Evolutionary conservation across 2,329 filamentous ascomycete genomes (phyloP), one percentile per base, ranked within the genome.

Genomic region (Aplosporella prunicola): DNA sequence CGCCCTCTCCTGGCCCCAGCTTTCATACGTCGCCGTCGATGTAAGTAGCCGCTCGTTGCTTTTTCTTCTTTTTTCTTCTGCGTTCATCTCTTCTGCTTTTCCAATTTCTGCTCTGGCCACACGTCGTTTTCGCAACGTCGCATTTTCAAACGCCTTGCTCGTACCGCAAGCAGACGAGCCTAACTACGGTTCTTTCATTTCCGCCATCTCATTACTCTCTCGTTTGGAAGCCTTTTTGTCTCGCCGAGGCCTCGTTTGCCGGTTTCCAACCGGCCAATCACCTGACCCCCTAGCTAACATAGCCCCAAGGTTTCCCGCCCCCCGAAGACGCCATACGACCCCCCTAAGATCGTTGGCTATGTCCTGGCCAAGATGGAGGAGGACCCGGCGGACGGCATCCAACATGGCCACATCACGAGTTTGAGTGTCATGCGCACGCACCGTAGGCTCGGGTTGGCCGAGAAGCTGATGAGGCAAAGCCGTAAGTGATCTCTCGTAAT

Each of bases 361-460:
- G 91, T 98, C n/a, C 78, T 98, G 17, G 91, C 91, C 35, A 98
- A 98, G 73, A 98, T 98, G 88, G 91, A 98, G 64, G 91, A 98
- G 68, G 91, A 96, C 62, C 89, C 91, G 6, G 58, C 80, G 43
- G 89, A 96, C 60, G 88, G 88, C 41, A 69, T 95, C 26, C 83
- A 81, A 51, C 91, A 96, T 64, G 91, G 91, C 11, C 91, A 98
- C 67, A 96, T 98, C 56, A 98, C 91, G 30, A 88, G 81, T 50
- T 63, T 98, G 55, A 88, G 80, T 54, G 91, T 98, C 28, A 98
- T 96, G 91, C 73, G 91, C 47, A 98, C 91, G 48, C 91, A 98
- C 64, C 70, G 91, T 42, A 67, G 89, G 38, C 62, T 98, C 42
- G 91, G 91, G 0, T 83, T 98, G 48, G 91, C 91, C 6, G 91